Base-by-base conservation (phyloP, 805 yeast species). In the Yamadazyma tumulicola region DNA sequence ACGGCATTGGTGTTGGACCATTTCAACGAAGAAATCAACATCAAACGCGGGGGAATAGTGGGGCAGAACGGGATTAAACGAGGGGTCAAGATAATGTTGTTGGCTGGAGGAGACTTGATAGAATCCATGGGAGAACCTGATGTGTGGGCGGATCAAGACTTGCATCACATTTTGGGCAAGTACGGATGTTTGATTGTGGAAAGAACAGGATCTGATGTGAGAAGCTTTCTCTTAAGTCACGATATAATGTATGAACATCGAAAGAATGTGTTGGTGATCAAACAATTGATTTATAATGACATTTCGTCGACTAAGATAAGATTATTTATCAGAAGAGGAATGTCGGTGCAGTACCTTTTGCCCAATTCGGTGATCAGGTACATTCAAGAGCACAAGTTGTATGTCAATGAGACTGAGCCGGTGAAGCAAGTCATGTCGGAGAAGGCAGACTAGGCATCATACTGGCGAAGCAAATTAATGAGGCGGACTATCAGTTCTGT, bases 41-140 rank as follows among this genome's bases (percentile, higher is more conserved):
- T 88, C 41, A 85, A 84, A 54, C 68, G 95, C 38, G 89, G 94
- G 14, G 98, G 98, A 11, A 79, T 93, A 11, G 51, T 59, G 43
- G 77, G 78, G 7, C 67, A 71, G 5, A 64, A 70, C 28, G 85
- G 85, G 7, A 32, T 26, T 11, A 74, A 66, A 40, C 72, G 87
- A 37, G 96, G 96, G 16, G 96, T 85, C 35, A 91, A 91, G 57
- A 82, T 93, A 51, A 91, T 93, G 97, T 72, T 93, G 36, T 67
- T 93, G 26, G 98, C 98, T 0, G 98, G 98, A 33, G 98, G 98
- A 27, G 98, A 93, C 61, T 73, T 93, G 48, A 93, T 93, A 35
- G 98, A 93, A 59, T 81, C 94, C 28, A 93, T 93, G 97, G 98
- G 98, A n/a, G 98, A 93, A 61, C 97, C 98, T 15, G 93, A 91